Base-by-base conservation (phyloP, 2,329 filamentous ascomycete species). In the Pyrenochaeta sp. region DNA sequence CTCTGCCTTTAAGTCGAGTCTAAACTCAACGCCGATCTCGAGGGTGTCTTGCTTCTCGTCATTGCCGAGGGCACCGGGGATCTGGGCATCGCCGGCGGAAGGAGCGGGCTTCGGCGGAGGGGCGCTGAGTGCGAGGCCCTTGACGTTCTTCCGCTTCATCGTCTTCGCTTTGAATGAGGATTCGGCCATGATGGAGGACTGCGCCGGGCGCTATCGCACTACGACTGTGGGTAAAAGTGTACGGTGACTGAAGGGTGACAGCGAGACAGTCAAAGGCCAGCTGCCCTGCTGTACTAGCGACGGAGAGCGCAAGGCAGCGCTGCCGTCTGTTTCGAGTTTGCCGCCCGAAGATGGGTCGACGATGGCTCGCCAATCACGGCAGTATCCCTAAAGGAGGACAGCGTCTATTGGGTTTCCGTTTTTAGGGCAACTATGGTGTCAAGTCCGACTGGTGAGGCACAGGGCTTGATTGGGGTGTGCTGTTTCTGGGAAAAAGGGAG, bases 81-180 rank as follows among this genome's bases (percentile, higher is more conserved):
- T 80, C 72, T 88, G 87, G 46, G 84, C 76, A 73, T 90, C 91
- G 59, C 88, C 89, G 71, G 92, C 90, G 45, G 91, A 90, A 30
- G 91, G 89, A 52, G 87, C 83, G 61, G 83, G 73, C 64, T 92
- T 92, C 42, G 92, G 90, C 46, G 90, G 85, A 25, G 90, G 88
- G 49, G 91, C 89, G 72, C 88, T 93, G 75, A 99, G 84, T 67
- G 93, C 93, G 50, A 99, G 89, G 37, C 93, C 94, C 83, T 98
- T 98, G 79, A 96, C 91, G 78, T 99, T 99, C 87, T 98, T 97
- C 85, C 94, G 90, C 89, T 97, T 98, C 89, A 99, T 91, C 61
- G 95, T 96, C 76, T 86, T 83, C 56, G 85, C 82, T 77, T 88
- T 85, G 79, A 89, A 88, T 53, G 81, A 79, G 34, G 71, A 72